phyloP scores from a whole-genome alignment of 208 protist genomes.

The Acanthamoeba sp. region DNA sequence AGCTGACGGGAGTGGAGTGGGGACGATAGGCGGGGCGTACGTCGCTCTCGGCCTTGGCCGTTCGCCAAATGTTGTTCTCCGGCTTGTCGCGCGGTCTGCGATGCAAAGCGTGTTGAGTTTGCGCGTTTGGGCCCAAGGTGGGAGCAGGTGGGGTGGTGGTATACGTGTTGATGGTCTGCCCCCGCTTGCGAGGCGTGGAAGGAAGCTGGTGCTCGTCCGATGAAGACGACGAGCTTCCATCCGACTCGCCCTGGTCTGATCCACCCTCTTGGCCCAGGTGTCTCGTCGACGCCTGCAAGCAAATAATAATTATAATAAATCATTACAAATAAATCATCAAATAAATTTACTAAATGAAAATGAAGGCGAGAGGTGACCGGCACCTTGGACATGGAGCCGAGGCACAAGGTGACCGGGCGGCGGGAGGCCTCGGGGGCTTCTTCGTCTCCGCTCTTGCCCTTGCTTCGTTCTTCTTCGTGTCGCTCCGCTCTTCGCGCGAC shows the following conservation, averaged over 20 bases:
- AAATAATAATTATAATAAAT: no score
- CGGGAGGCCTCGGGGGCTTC: not conserved
- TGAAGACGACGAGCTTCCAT: not conserved
- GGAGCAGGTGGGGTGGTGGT: no score
- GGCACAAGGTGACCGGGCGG: not conserved
- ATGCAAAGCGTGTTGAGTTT: not conserved
- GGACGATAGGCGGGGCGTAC: not conserved
- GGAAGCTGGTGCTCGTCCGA: not conserved
- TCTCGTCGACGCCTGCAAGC: not conserved
- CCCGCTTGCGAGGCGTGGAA: not conserved
- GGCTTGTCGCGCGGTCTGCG: conserved; percentile 13
- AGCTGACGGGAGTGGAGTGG: not conserved
- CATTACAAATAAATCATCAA: no score
- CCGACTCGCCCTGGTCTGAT: not conserved
- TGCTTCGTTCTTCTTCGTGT: conserved; percentile 39
- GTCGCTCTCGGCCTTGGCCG: not conserved
- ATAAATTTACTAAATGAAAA: no score
- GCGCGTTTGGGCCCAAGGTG: no score
- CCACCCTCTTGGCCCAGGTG: not conserved
- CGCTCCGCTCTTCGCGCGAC: not conserved
- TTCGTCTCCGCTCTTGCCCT: conserved; percentile 9
- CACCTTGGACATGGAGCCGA: conserved; percentile 24
- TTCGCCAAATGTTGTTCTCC: conserved; percentile 1
- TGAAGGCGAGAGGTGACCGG: not conserved
- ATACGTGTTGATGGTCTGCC: conserved; percentile 41